These are phyloP conservation scores for Macaranga tanarius DNA, from an alignment of 441 rosid species.

Conservation along the genomic window DNA sequence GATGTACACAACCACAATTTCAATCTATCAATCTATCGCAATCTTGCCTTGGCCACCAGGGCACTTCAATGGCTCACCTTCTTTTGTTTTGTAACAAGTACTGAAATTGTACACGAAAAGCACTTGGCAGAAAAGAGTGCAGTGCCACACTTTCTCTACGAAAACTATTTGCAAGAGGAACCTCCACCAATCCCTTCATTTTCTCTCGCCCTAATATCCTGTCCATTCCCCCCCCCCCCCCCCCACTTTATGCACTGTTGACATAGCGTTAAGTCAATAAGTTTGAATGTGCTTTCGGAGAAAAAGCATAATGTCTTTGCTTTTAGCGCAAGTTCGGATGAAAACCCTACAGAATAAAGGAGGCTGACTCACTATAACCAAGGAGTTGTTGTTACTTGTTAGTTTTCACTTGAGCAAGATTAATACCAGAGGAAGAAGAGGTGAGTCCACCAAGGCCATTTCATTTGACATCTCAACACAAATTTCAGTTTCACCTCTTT, in stretches of 20 bases:
- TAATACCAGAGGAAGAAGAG: too few species aligned
- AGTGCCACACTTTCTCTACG: neutral
- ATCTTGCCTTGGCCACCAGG: neutral
- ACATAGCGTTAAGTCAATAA: too few species aligned
- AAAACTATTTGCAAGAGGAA: neutral
- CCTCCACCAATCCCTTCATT: neutral
- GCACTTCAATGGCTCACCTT: neutral
- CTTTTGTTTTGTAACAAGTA: neutral
- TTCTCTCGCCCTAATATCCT: neutral
- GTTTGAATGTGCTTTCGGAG: neutral
- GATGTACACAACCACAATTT: neutral
- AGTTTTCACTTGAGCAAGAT: too few species aligned
- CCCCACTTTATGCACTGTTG: neutral
- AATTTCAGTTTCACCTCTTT: too few species aligned
- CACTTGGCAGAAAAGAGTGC: neutral
- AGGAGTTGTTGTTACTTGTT: neutral
- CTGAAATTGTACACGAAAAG: neutral
- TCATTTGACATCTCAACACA: too few species aligned
- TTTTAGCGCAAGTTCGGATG: neutral
- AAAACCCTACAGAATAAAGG: neutral
- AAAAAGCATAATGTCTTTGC: too few species aligned
- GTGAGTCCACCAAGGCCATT: too few species aligned
- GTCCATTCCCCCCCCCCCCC: neutral
- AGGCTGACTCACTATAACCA: neutral
- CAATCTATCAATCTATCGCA: neutral